These are phyloP conservation scores for Vigna angularis DNA, from an alignment of 306 rosid species.

Conservation along the genomic window DNA sequence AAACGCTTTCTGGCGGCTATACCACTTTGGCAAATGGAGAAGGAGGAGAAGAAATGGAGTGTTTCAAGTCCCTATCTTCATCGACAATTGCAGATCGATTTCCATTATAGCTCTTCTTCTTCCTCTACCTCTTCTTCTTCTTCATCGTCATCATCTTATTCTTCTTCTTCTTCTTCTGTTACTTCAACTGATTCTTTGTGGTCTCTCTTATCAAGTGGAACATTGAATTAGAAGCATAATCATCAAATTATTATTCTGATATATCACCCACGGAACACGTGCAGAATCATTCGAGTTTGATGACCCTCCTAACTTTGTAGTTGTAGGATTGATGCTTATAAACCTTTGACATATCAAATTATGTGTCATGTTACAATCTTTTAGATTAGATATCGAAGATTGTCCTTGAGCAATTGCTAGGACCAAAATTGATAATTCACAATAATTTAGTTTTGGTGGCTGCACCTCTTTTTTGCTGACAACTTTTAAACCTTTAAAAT, in stretches of 20 bases:
- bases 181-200: slow-evolving; percentile 47
- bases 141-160: neutral
- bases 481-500: neutral
- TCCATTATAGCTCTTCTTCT: slow-evolving; percentile 58
- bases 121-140: neutral
- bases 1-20: slow-evolving; percentile 74
- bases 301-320: neutral
- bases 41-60: slow-evolving; percentile 52
- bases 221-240: slow-evolving; percentile 19
- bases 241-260: neutral
- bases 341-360: neutral
- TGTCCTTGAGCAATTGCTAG: neutral
- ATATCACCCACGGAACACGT: neutral
- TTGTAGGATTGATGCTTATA: neutral
- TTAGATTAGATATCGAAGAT: neutral
- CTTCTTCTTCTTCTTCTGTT: neutral
- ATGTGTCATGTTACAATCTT: neutral
- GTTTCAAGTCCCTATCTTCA: slow-evolving; percentile 49
- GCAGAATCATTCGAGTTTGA: neutral
- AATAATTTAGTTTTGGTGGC: neutral
- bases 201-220: slow-evolving; percentile 39
- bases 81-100: slow-evolving; percentile 72
- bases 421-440: neutral
- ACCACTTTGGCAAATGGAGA: slow-evolving; percentile 59
- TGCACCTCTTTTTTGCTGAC: neutral